phyloP scores from a whole-genome alignment of 306 rosid genomes.

The Datisca glomerata region DNA sequence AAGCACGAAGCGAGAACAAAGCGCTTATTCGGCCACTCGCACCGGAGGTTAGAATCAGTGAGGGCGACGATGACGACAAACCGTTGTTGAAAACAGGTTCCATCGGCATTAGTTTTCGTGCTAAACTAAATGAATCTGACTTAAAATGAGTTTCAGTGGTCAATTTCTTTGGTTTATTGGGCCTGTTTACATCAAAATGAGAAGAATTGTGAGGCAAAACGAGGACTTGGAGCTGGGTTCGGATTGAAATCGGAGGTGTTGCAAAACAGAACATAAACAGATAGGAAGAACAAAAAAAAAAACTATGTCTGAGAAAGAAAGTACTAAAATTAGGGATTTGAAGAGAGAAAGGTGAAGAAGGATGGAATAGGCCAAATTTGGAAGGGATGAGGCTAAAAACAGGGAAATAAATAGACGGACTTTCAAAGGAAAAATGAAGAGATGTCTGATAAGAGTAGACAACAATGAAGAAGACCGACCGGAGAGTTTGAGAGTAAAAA shows the following conservation, averaged over 20 bases:
- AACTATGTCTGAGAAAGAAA: background rate
- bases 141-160: background rate
- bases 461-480: too few relatives aligned
- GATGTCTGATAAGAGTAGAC: too few relatives aligned
- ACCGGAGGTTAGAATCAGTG: slow-evolving; percentile 50
- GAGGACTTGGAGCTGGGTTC: background rate
- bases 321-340: slow-evolving; percentile 2
- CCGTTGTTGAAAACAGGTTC: slow-evolving; percentile 18
- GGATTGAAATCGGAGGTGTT: background rate
- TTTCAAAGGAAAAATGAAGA: too few relatives aligned
- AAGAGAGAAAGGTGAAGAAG: background rate
- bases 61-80: slow-evolving; percentile 8
- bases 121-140: background rate
- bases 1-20: slow-evolving; percentile 33
- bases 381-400: background rate
- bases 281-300: background rate
- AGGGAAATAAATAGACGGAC: background rate
- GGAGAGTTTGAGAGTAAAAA: too few relatives aligned
- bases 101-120: slow-evolving; percentile 9
- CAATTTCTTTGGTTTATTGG: background rate
- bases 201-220: background rate
- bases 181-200: background rate
- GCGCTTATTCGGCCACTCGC: slow-evolving; percentile 58
- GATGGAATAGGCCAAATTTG: too few relatives aligned
- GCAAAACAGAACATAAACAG: slow-evolving; percentile 6